phyloP scores from a whole-genome alignment of 1,139 yeast species.

The Yamadazyma diddensiae region DNA sequence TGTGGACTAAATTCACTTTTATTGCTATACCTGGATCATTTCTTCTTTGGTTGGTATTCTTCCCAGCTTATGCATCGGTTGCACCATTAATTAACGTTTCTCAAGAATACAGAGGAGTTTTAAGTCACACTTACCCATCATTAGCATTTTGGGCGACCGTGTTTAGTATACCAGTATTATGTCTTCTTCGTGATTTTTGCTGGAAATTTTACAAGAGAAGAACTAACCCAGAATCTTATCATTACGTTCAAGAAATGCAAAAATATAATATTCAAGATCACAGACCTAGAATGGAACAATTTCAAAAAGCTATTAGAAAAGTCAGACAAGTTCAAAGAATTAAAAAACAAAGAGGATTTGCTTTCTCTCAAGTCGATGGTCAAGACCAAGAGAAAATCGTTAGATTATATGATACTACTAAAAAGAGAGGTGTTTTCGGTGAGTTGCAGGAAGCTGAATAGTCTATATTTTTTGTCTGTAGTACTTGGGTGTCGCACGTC shows the following conservation, averaged over 20 bases:
- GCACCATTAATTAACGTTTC: constrained; percentile 87
- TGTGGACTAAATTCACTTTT: constrained; percentile 93
- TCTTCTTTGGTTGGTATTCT: constrained; percentile 74
- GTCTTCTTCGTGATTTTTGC: constrained; percentile 80
- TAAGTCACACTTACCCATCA: constrained; percentile 73
- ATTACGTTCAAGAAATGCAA: constrained; percentile 94
- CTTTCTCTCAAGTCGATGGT: constrained; percentile 94
- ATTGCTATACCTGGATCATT: constrained; percentile 95
- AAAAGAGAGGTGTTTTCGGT: constrained; percentile 53
- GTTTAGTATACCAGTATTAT: constrained; percentile 70
- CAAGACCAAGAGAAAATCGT: constrained; percentile 89
- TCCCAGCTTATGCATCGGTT: constrained; percentile 82
- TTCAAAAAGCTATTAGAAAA: constrained; percentile 94
- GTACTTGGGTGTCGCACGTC: no score
- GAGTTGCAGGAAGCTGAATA: constrained; percentile 25
- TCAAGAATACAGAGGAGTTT: constrained; percentile 77
- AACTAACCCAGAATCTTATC: constrained; percentile 89
- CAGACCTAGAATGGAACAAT: constrained; percentile 93
- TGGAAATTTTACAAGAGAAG: constrained; percentile 96
- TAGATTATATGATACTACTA: constrained; percentile 92
- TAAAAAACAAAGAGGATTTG: constrained; percentile 98
- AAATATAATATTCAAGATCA: constrained; percentile 92
- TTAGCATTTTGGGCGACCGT: constrained; percentile 82
- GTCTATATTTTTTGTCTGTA: not conserved
- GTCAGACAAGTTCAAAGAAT: constrained; percentile 98